These are phyloP conservation scores for Paramecium pentaurelia DNA, from an alignment of 73 alveolate genomes.

Conservation along the genomic window DNA sequence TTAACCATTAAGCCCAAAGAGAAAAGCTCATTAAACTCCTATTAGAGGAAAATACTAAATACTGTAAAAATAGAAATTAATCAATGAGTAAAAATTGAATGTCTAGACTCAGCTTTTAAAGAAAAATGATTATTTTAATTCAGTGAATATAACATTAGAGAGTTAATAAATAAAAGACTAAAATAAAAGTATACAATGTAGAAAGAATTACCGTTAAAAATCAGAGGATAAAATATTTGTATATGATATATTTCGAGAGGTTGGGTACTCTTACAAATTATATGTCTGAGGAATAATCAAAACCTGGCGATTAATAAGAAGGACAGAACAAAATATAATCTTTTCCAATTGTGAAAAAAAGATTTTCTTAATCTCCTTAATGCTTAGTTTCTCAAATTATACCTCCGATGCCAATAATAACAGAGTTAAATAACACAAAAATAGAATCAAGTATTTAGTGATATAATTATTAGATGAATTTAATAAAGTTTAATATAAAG, in stretches of 20 bases:
- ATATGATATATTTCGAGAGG: constrained; percentile 22
- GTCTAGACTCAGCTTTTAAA: neutral
- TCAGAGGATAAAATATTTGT: constrained; percentile 26
- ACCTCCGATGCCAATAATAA: neutral
- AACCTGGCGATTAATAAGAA: neutral
- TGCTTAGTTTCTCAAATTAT: neutral
- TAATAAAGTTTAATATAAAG: neutral
- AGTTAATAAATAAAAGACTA: neutral
- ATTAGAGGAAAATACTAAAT: neutral
- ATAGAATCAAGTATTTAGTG: neutral
- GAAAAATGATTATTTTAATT: neutral
- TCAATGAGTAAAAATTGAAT: neutral
- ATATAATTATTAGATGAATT: neutral
- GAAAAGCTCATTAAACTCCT: neutral
- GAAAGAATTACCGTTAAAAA: neutral
- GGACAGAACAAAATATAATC: neutral
- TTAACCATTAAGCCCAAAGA: neutral
- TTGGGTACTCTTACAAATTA: constrained; percentile 1
- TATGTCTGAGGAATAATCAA: neutral
- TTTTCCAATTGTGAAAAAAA: neutral
- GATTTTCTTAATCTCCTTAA: neutral
- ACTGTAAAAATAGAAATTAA: neutral
- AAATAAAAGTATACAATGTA: neutral
- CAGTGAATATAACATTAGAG: neutral
- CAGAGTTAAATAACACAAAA: neutral